Percentiles rank a stretch among this genome's conserved stretches.
Conservation (phyloP, 1,284 basidiomycete species). For the Ceratobasidium sp. region DNA sequence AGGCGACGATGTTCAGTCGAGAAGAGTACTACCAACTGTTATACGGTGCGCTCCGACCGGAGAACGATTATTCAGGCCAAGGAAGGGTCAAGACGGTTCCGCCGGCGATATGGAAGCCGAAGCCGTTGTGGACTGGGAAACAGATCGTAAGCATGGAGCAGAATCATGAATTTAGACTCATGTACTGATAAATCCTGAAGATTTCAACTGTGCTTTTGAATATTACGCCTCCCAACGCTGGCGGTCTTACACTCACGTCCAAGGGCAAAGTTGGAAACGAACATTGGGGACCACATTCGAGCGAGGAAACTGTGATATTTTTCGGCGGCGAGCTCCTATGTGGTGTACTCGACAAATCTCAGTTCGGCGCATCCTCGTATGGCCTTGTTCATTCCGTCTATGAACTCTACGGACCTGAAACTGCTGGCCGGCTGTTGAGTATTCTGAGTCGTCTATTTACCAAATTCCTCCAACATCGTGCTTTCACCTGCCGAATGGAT, state of each 20-base stretch:
- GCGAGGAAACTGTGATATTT: constrained; percentile 90
- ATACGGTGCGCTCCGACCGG: constrained; percentile 93
- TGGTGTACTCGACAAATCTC: constrained; percentile 96
- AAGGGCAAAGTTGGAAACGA: constrained; percentile 88
- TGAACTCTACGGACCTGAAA: constrained; percentile 94
- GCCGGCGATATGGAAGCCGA: constrained; percentile 92
- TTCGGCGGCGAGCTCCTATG: constrained; percentile 93
- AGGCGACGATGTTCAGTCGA: constrained; percentile 93
- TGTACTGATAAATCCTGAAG: constrained; percentile 58
- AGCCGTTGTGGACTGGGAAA: constrained; percentile 96
- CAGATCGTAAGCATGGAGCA: constrained; percentile 78
- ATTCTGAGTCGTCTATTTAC: constrained; percentile 95
- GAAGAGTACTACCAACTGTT: constrained; percentile 98
- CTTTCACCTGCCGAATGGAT: constrained; percentile 99
- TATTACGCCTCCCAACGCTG: constrained; percentile 83
- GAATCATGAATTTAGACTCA: neutral
- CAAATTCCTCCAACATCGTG: constrained; percentile 95
- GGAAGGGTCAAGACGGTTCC: constrained; percentile 85
- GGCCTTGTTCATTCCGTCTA: constrained; percentile 99
- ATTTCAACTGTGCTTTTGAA: constrained; percentile 94
- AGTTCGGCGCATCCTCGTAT: constrained; percentile 95
- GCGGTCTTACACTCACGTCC: constrained; percentile 87
- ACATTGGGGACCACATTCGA: constrained; percentile 74
- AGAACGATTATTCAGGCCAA: constrained; percentile 75
- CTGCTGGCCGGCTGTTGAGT: constrained; percentile 91